Base-by-base conservation (phyloP, 1,139 yeast genomes). In the Wickerhamomyces sp. region DNA sequence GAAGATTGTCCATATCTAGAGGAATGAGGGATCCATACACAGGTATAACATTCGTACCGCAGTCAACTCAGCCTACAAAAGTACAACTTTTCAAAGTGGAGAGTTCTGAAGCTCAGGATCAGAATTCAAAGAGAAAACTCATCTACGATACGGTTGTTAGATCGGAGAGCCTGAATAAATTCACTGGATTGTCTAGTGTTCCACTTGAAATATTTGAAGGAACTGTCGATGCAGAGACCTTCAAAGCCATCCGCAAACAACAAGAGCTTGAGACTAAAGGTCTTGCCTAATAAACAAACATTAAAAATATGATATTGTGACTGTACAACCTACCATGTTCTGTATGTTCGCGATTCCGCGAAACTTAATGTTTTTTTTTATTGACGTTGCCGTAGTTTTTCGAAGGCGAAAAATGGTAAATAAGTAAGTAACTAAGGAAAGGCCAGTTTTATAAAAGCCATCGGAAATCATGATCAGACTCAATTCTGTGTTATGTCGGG, bases 1-100 rank as follows among this genome's bases (percentile, higher is more conserved):
- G 77, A 40, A 77, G 77, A 40, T 61, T 74, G 5, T 53, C 69
- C 65, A 65, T 65, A 38, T 46, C 63, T 14, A 76, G 78, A 42
- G 94, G 90, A 2, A 59, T 74, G 21, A 79, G 82, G 55, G 98
- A 92, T 59, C 78, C 86, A 1, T 92, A 88, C 58, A 83, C 96
- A 0, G 95, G 94, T 22, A 69, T 83, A 32, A 69, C 72, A 28
- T 87, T 88, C 55, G 78, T 75, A 33, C 96, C 97, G 1, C 57
- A 55, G n/a, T 65, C 70, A 7, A 82, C 95, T 3, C 97, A 92
- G 61, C 87, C 97, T 0, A 67, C 3, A 59, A 56, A 21, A 55
- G 72, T 47, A 49, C 44, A 31, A 70, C 66, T 40, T 46, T 68
- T 1, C 43, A 48, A 7, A 51, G 51, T 22, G n/a, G 27, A 24